Evolutionary conservation across 495 filamentous ascomycete genomes (phyloP), one percentile per base, ranked within the genome.

Genomic region (Penicillium chermesinum): DNA sequence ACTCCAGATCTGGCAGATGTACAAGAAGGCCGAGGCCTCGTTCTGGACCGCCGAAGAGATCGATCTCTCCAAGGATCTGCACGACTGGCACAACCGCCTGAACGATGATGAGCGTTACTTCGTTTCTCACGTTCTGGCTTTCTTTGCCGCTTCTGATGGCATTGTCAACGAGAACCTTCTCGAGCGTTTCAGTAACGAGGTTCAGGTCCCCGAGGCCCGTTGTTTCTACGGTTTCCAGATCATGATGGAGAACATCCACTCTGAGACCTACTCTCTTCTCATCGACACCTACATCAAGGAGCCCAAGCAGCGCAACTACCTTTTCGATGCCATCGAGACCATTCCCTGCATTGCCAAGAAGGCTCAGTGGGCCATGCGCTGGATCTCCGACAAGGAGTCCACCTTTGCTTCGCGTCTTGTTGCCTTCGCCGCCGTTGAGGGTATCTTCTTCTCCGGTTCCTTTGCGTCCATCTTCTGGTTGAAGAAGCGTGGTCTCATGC

Each of bases 191-290:
- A 91, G 87, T 54, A 87, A 85, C 41, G 93, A 98, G 72, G 91
- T 98, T 20, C 93, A 98, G 75, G 83, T 95, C 53, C 91, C 93
- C 27, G 93, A 98, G 75, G 93, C 93, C 46, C 89, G 93, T 66
- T 97, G 93, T 84, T 98, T 98, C 82, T 98, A 98, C 68, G 93
- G 93, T 55, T 99, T 99, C 81, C 93, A 99, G 75, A 99, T 99
- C 77, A 99, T 99, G 93, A 97, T 99, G 88, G 93, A 99, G 82
- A 99, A 99, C 76, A 96, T 99, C 62, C 93, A 99, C 82, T 95
- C 93, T 20, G 93, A 99, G 74, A 99, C 93, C 39, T 99, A 99
- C 81, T 96, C 91, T 27, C 83, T 99, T 12, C 84, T 99, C 57
- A 99, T 99, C 67, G 93, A 99, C 63, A 99, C 94, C 52, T 99